These are phyloP conservation scores for Blastobotrys elegans DNA, from an alignment of 1,139 yeast genomes.

Conservation along the genomic window DNA sequence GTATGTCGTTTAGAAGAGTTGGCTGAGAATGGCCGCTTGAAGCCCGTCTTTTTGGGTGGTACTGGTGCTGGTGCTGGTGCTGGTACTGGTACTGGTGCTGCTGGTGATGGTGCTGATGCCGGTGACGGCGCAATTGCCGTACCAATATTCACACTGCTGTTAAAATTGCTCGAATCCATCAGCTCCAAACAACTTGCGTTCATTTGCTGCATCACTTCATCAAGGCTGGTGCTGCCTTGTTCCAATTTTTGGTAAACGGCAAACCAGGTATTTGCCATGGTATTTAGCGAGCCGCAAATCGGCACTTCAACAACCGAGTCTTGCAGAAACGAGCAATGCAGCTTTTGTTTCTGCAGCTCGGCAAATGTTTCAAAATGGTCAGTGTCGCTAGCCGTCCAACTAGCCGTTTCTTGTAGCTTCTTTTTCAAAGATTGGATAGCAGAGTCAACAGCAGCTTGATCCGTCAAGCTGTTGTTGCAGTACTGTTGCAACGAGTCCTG, in stretches of 20 bases:
- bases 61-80: constrained; percentile 11
- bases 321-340: constrained; percentile 17
- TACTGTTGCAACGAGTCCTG: constrained; percentile 17
- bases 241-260: constrained; percentile 7
- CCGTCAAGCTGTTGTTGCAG: constrained; percentile 13
- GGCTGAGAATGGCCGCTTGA: constrained; percentile 15
- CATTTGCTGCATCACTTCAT: not conserved
- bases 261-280: constrained; percentile 12
- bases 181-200: not conserved
- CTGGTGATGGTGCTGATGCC: not conserved
- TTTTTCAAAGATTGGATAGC: constrained; percentile 19
- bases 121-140: not conserved
- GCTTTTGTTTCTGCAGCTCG: constrained; percentile 16
- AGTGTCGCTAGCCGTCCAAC: constrained; percentile 24
- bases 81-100: no score
- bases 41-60: constrained; percentile 4
- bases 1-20: constrained; percentile 15
- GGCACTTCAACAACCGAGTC: constrained; percentile 14
- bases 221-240: not conserved
- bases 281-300: constrained; percentile 14
- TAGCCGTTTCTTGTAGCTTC: constrained; percentile 24
- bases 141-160: not conserved
- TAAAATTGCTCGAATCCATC: constrained; percentile 1
- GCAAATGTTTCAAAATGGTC: constrained; percentile 21
- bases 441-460: constrained; percentile 17